Conservation (phyloP, 768 basidiomycete genomes). For the Wakefieldia striispora region DNA sequence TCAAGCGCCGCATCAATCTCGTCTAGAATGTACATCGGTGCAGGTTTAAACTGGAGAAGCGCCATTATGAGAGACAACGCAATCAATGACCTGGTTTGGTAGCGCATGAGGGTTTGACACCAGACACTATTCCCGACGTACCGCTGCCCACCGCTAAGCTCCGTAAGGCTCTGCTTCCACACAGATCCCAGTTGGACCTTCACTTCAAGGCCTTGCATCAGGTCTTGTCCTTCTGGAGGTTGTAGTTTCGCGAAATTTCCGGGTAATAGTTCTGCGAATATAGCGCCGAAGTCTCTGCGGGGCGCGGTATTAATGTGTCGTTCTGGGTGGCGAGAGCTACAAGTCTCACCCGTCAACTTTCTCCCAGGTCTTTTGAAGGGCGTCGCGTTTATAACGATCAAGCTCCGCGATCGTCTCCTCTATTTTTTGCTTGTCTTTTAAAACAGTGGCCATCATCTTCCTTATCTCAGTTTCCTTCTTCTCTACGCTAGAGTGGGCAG, state of each 20-base stretch:
- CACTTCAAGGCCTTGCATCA: slow-evolving; percentile 95
- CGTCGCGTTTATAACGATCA: slow-evolving; percentile 91
- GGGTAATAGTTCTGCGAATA: slow-evolving; percentile 93
- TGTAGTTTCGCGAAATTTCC: slow-evolving; percentile 96
- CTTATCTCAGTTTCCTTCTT: slow-evolving; percentile 85
- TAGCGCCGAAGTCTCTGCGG: slow-evolving; percentile 87
- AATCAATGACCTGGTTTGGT: slow-evolving; percentile 76
- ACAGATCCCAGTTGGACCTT: slow-evolving; percentile 93
- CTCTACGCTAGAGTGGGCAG: slow-evolving; percentile 64
- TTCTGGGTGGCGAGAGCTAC: background rate
- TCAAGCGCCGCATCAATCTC: slow-evolving; percentile 98
- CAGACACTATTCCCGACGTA: slow-evolving; percentile 34
- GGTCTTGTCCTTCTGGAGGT: slow-evolving; percentile 89
- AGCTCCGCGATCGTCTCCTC: slow-evolving; percentile 91
- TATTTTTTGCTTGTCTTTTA: slow-evolving; percentile 93
- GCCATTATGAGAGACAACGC: slow-evolving; percentile 98
- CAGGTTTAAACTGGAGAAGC: slow-evolving; percentile 97
- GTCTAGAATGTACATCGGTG: slow-evolving; percentile 98
- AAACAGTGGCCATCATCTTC: slow-evolving; percentile 84
- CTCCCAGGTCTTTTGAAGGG: slow-evolving; percentile 92
- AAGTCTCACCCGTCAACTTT: slow-evolving; percentile 81
- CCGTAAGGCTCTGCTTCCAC: slow-evolving; percentile 98
- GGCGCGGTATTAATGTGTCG: background rate
- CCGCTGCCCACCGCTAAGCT: slow-evolving; percentile 97
- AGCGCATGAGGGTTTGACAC: slow-evolving; percentile 1